These are phyloP conservation scores for Aspergillus sergii DNA, from an alignment of 2,329 filamentous ascomycete species.

Conservation along the genomic window DNA sequence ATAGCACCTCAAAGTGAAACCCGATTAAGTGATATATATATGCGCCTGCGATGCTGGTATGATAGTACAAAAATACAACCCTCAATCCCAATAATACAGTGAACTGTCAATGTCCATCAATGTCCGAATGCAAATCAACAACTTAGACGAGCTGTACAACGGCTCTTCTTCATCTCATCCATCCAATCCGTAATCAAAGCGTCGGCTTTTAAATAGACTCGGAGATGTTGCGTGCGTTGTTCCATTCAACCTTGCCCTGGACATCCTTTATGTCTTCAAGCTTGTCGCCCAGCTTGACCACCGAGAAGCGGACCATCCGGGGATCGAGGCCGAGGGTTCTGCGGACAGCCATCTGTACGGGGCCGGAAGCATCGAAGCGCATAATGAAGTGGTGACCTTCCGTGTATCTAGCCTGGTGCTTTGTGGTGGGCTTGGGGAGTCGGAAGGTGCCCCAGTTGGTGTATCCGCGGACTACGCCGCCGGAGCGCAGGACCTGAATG, in stretches of 20 bases:
- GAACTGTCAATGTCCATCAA: slow-evolving; percentile 13
- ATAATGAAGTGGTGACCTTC: slow-evolving; percentile 96
- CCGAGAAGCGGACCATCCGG: slow-evolving; percentile 81
- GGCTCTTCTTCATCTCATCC: slow-evolving; percentile 13
- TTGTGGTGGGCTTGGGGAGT: slow-evolving; percentile 76
- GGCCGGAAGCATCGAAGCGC: slow-evolving; percentile 82
- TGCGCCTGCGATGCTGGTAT: slow-evolving; percentile 38
- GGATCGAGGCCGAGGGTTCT: slow-evolving; percentile 82
- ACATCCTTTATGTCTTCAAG: slow-evolving; percentile 64
- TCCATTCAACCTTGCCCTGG: slow-evolving; percentile 58
- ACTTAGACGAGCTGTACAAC: slow-evolving; percentile 14
- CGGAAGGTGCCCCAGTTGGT: slow-evolving; percentile 94
- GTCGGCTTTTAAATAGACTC: slow-evolving; percentile 26
- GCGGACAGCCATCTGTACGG: slow-evolving; percentile 73
- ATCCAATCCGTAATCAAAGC: slow-evolving; percentile 6
- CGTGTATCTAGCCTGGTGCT: slow-evolving; percentile 80
- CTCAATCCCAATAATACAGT: slow-evolving; percentile 28
- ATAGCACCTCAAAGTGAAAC: slow-evolving; percentile 5
- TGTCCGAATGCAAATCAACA: slow-evolving; percentile 9
- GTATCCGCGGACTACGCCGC: slow-evolving; percentile 88
- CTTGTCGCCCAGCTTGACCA: slow-evolving; percentile 80
- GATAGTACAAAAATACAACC: slow-evolving; percentile 23
- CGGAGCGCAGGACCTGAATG: slow-evolving; percentile 75
- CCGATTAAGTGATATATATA: slow-evolving; percentile 21
- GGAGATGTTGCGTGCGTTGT: slow-evolving; percentile 33